These are phyloP conservation scores for Trametes villosa DNA, from an alignment of 768 basidiomycete genomes.

Conservation along the genomic window DNA sequence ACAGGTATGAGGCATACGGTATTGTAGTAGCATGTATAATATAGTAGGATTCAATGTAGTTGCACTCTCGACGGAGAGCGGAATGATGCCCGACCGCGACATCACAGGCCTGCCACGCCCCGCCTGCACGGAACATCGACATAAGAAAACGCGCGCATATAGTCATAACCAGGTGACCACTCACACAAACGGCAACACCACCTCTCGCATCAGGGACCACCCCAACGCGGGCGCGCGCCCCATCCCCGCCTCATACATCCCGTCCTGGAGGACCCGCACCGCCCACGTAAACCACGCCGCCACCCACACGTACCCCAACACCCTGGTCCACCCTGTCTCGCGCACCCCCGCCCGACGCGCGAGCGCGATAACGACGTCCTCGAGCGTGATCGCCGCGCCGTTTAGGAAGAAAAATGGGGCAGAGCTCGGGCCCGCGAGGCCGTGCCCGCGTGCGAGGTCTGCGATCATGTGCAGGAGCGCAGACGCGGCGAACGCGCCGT, in stretches of 20 bases:
- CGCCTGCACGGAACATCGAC: neutral
- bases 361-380: conserved; percentile 35
- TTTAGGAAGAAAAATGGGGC: conserved; percentile 37
- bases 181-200: neutral
- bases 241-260: neutral
- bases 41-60: no score
- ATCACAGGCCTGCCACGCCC: neutral
- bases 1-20: no score
- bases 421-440: conserved; percentile 19
- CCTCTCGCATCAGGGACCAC: neutral
- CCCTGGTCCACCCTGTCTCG: neutral
- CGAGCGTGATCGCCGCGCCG: conserved; percentile 41
- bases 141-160: neutral
- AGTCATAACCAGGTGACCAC: neutral
- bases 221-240: neutral
- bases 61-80: no score
- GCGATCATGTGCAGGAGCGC: conserved; percentile 40
- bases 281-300: conserved; percentile 15
- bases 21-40: no score
- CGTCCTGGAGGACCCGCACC: neutral
- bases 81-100: no score
- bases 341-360: conserved; percentile 13
- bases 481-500: conserved; percentile 41
- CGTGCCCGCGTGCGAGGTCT: conserved; percentile 35
- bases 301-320: conserved; percentile 23